Conservation (phyloP, 1,284 basidiomycete species). For the Ceratobasidium sp. region DNA sequence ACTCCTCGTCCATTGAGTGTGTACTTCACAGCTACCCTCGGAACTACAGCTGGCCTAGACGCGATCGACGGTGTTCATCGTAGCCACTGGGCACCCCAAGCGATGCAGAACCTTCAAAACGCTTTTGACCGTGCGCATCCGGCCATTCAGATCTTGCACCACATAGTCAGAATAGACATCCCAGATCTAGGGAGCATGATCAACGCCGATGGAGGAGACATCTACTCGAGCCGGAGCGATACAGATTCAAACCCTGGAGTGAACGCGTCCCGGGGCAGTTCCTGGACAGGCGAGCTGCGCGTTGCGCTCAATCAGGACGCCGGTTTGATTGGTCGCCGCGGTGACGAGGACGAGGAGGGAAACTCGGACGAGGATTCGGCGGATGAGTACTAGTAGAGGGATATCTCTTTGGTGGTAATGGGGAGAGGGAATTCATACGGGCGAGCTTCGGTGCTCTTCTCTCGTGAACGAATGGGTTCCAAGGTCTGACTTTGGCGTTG, state of each 20-base stretch:
- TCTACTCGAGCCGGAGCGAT: conserved; percentile 22
- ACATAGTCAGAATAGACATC: conserved; percentile 13
- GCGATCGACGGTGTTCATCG: conserved; percentile 24
- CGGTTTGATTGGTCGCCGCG: conserved; percentile 28
- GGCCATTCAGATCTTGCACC: conserved; percentile 32
- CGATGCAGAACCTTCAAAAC: conserved; percentile 34
- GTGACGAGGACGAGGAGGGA: conserved; percentile 43
- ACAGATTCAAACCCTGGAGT: conserved; percentile 1
- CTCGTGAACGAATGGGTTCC: too few species aligned
- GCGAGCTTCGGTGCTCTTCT: too few species aligned
- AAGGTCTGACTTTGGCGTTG: too few species aligned
- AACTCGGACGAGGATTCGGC: conserved; percentile 22
- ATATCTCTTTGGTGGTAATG: too few species aligned
- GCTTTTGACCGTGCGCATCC: conserved; percentile 39
- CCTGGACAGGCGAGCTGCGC: conserved; percentile 24
- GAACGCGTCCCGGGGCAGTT: conserved; percentile 18
- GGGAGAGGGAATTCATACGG: too few species aligned
- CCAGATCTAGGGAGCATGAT: conserved; percentile 10
- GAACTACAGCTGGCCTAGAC: conserved; percentile 12
- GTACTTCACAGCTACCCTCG: conserved; percentile 9
- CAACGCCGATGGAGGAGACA: not conserved
- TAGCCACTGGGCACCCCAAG: conserved; percentile 3
- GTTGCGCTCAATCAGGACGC: conserved; percentile 19
- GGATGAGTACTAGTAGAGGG: not conserved
- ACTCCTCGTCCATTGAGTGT: not conserved